Conservation (phyloP, 225 moss, liverwort and hornwort genomes). For the Physcomitrium patens region DNA sequence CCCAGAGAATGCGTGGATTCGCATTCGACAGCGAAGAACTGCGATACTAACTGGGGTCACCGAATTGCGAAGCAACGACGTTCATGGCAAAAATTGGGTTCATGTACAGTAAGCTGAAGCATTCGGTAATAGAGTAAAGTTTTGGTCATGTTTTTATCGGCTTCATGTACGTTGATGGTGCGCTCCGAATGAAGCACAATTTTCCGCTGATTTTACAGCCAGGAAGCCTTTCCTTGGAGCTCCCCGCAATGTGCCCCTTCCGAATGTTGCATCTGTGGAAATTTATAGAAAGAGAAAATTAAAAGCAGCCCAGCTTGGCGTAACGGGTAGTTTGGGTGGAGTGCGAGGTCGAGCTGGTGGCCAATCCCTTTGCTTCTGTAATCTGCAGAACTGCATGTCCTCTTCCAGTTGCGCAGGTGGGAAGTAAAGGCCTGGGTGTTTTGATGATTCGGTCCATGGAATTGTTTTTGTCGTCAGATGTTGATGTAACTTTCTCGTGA, state of each 20-base stretch:
- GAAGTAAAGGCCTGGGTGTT: neutral
- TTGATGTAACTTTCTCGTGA: neutral
- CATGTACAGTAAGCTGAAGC: no score
- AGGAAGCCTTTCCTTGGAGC: conserved; percentile 77
- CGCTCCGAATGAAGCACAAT: conserved; percentile 54
- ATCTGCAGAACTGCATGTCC: conserved; percentile 44
- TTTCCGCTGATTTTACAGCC: conserved; percentile 53
- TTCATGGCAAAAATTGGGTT: no score
- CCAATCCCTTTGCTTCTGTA: conserved; percentile 26
- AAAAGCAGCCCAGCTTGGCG: conserved; percentile 66
- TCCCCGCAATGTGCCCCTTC: conserved; percentile 69
- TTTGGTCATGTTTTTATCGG: conserved; percentile 94
- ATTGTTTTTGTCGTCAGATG: no score
- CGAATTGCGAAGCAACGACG: no score
- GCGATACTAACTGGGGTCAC: no score
- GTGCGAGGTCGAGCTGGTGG: conserved; percentile 78
- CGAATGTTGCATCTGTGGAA: conserved; percentile 78
- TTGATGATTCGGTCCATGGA: no score
- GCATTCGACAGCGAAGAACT: no score
- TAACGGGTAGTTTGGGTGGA: conserved; percentile 74
- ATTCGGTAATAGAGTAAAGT: conserved; percentile 51
- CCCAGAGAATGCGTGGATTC: no score
- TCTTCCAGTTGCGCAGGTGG: conserved; percentile 49
- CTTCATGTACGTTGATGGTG: no score
- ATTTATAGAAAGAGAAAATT: conserved; percentile 70